Conservation (phyloP, 352 stramenopile species). For the Phytophthora foliorum region DNA sequence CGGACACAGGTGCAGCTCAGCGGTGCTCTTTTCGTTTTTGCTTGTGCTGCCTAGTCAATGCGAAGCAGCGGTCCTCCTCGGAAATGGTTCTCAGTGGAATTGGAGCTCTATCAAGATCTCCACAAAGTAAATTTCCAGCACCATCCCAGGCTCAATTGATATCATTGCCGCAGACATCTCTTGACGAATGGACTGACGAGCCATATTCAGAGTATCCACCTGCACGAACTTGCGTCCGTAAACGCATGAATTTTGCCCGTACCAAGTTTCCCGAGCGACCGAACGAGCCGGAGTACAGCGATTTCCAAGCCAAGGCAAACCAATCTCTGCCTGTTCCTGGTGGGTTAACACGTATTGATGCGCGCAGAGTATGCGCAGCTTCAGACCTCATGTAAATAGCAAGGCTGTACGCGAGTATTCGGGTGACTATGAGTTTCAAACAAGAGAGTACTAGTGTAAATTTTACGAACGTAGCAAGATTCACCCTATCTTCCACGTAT, state of each 20-base stretch:
- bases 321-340: neutral
- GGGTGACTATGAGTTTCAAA: neutral
- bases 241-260: conserved; percentile 1
- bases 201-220: conserved; percentile 15
- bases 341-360: neutral
- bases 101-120: conserved; percentile 4
- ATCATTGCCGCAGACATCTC: neutral
- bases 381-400: neutral
- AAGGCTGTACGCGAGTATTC: neutral
- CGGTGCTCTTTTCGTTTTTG: conserved; percentile 60
- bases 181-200: conserved; percentile 2
- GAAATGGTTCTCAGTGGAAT: conserved; percentile 40
- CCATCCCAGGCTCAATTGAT: neutral
- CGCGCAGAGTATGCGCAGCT: neutral
- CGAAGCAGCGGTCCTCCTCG: conserved; percentile 50
- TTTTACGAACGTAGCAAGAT: conserved; percentile 1
- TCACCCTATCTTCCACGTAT: neutral
- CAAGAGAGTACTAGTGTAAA: neutral
- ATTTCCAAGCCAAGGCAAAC: neutral
- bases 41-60: conserved; percentile 51
- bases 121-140: neutral
- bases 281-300: neutral
- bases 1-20: conserved; percentile 32
- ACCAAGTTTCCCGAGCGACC: neutral
- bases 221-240: neutral